These are phyloP conservation scores for Talaromyces sp. DNA, from an alignment of 2,329 filamentous ascomycete species.

Conservation along the genomic window DNA sequence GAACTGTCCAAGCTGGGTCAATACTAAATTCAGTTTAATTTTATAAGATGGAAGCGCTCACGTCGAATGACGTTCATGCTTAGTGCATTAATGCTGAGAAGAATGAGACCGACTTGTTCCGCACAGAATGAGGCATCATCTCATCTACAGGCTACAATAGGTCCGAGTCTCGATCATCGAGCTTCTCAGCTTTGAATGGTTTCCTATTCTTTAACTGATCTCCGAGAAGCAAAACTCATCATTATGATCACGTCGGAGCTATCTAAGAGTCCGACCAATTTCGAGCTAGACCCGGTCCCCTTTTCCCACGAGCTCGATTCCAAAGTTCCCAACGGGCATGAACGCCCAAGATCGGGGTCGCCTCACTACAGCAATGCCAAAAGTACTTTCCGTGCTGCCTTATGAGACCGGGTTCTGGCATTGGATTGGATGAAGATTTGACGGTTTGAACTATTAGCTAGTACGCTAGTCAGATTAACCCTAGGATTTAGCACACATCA, in stretches of 20 bases:
- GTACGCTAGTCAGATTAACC: neutral
- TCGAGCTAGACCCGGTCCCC: neutral
- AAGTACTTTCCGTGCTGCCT: neutral
- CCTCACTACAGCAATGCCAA: conserved; percentile 5
- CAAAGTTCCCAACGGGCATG: neutral
- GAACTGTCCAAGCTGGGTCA: neutral
- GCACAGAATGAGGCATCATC: neutral
- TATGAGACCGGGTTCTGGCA: neutral
- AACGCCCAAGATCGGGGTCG: neutral
- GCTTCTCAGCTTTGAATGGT: neutral
- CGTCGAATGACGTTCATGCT: neutral
- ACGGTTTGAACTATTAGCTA: neutral
- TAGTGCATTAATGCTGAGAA: neutral
- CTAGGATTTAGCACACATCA: neutral
- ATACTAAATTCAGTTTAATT: neutral
- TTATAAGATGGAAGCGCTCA: neutral
- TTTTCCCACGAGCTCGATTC: neutral
- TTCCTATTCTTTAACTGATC: neutral
- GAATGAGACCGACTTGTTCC: neutral
- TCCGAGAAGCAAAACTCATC: neutral
- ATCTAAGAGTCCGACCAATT: neutral
- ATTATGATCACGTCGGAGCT: neutral
- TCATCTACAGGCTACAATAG: neutral
- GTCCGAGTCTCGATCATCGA: neutral
- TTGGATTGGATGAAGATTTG: neutral